These are phyloP conservation scores for Marsdenia floribunda DNA, from an alignment of 257 asterid genomes.

Conservation along the genomic window DNA sequence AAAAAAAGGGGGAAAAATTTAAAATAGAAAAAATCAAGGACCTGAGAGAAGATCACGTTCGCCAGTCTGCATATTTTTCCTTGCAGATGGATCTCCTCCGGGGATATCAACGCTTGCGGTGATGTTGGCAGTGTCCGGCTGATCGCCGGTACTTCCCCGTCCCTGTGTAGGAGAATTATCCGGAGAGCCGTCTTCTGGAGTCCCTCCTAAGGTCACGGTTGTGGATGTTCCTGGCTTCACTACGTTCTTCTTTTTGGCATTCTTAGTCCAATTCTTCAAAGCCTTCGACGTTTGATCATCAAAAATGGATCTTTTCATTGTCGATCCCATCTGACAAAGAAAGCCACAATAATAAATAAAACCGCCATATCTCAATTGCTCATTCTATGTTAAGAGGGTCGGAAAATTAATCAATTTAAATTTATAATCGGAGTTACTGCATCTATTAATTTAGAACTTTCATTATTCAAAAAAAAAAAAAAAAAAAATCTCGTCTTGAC, in stretches of 20 bases:
- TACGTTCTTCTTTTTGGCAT: constrained; percentile 45
- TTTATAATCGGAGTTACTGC: too few species aligned
- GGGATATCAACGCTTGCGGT: constrained; percentile 42
- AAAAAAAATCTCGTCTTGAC: too few species aligned
- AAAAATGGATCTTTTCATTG: constrained; percentile 78
- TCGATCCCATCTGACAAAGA: constrained; percentile 74
- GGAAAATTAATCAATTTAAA: too few species aligned
- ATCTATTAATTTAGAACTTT: too few species aligned
- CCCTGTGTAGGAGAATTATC: constrained; percentile 22
- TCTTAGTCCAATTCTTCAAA: constrained; percentile 73
- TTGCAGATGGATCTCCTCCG: constrained; percentile 15
- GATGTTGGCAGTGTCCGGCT: constrained; percentile 30
- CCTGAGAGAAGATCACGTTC: constrained; percentile 29
- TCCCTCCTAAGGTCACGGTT: constrained; percentile 42
- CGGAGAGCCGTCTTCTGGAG: constrained; percentile 33
- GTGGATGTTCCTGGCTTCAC: constrained; percentile 5
- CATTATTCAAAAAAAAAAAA: too few species aligned
- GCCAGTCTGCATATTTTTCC: background rate
- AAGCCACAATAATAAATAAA: background rate
- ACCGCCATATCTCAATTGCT: background rate
- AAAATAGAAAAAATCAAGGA: constrained; percentile 13
- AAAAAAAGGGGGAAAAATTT: too few species aligned
- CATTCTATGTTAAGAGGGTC: too few species aligned
- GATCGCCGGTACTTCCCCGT: background rate
- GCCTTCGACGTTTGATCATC: constrained; percentile 96